A percentile compares a stretch with the other conserved stretches of the same genome.
Evolutionary conservation across 768 basidiomycete genomes (phyloP).

Genomic region (Lepiota brunneoincarnata): DNA sequence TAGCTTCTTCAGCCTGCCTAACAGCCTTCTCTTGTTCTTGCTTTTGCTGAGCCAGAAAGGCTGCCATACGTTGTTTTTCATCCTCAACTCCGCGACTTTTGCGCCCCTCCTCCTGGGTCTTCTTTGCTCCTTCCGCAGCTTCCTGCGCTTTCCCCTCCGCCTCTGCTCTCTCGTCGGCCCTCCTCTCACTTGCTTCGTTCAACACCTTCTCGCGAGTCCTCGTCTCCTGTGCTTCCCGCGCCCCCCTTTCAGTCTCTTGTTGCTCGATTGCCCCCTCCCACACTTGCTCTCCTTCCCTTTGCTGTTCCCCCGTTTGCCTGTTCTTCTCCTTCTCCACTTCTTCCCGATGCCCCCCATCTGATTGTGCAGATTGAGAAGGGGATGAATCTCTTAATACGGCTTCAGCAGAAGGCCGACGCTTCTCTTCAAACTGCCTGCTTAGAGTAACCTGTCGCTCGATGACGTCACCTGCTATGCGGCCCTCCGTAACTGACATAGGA

Average conservation of each 20-base stretch:
- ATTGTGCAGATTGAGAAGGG: background rate
- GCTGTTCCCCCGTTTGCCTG: slow-evolving; percentile 2
- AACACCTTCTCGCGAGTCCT: background rate
- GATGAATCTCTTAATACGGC: background rate
- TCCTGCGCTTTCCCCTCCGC: background rate
- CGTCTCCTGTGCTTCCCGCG: background rate
- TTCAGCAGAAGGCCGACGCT: background rate
- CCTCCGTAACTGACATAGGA: background rate
- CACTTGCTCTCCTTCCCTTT: slow-evolving; percentile 2
- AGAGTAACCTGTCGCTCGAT: background rate
- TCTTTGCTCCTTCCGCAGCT: background rate
- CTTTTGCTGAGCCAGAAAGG: background rate
- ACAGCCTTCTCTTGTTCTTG: background rate
- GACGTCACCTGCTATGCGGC: background rate
- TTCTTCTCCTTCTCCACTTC: background rate
- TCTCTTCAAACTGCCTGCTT: background rate
- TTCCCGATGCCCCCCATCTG: background rate
- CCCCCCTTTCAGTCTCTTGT: background rate
- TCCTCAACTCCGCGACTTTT: background rate
- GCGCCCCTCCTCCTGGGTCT: background rate
- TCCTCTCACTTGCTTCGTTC: background rate
- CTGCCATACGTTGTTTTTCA: background rate
- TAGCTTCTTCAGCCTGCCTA: background rate
- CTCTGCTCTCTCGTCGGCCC: background rate
- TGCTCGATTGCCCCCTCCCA: background rate